Evolutionary conservation across 805 yeast species (phyloP).

Genomic region (Yarrowia hollandica): DNA sequence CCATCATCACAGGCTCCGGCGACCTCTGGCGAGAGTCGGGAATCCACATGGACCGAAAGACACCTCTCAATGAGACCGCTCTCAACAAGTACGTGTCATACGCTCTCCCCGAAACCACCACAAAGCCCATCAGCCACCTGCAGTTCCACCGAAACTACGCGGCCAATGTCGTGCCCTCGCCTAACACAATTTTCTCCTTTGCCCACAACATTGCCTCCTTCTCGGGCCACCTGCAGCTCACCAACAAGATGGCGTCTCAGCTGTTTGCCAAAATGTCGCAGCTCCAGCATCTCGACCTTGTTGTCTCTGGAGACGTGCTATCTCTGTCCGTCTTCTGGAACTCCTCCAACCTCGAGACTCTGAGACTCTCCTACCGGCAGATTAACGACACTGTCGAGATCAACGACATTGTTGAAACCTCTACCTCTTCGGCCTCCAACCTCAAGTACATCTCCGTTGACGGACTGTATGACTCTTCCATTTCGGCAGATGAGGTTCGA

Average conservation of each 20-base stretch:
- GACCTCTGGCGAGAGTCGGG: constrained; percentile 16
- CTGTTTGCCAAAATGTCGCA: constrained; percentile 2
- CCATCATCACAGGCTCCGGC: constrained; percentile 1
- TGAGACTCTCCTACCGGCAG: background rate
- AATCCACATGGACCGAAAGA: constrained; percentile 1
- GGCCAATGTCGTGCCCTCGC: background rate
- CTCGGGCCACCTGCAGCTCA: constrained; percentile 19
- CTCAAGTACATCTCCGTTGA: constrained; percentile 5
- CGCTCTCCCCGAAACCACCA: background rate
- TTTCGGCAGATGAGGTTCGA: background rate
- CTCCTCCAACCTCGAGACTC: constrained; percentile 11
- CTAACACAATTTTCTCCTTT: background rate
- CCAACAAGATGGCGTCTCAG: background rate
- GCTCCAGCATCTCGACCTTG: constrained; percentile 17
- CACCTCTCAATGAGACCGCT: background rate
- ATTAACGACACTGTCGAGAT: background rate
- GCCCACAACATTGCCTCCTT: background rate
- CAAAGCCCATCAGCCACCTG: constrained; percentile 1
- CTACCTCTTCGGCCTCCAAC: too few species aligned
- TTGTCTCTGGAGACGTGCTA: background rate
- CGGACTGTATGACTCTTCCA: constrained; percentile 15
- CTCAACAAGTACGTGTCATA: constrained; percentile 7
- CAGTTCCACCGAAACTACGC: constrained; percentile 18
- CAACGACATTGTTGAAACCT: background rate
- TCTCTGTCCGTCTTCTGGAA: constrained; percentile 11